Evolutionary conservation across 139 green algal genomes (phyloP).

Genomic region (Volvox africanus): DNA sequence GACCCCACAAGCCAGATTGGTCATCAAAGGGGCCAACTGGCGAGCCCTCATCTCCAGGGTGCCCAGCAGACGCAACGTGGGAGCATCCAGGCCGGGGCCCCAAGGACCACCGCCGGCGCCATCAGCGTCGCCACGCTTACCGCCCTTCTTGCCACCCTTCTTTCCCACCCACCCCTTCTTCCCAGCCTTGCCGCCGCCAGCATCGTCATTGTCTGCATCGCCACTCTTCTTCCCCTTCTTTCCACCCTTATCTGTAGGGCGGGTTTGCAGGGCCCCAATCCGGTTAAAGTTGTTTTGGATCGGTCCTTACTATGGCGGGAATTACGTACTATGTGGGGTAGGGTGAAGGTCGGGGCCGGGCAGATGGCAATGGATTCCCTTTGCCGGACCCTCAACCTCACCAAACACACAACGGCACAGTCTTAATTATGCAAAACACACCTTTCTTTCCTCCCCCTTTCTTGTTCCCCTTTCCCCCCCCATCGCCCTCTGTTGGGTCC

Average conservation of each 20-base stretch:
- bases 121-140: conserved; percentile 3
- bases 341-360: background rate
- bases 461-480: conserved; percentile 1
- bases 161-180: conserved; percentile 26
- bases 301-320: too few species aligned
- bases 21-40: conserved; percentile 6
- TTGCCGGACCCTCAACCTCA: too few species aligned
- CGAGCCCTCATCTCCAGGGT: background rate
- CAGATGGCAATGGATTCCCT: too few species aligned
- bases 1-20: background rate
- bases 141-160: conserved; percentile 55
- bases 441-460: conserved; percentile 7
- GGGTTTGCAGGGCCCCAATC: background rate
- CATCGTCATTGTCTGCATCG: background rate
- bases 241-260: background rate
- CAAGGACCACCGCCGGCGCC: background rate
- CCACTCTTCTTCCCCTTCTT: conserved; percentile 3
- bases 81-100: background rate
- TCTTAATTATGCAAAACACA: too few species aligned
- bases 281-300: too few species aligned
- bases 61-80: background rate
- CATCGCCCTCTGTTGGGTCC: background rate
- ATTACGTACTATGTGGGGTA: background rate
- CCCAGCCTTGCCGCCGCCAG: background rate
- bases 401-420: too few species aligned